Evolutionary conservation across 2,329 filamentous ascomycete species (phyloP).

Genomic region (Epichloe festucae): DNA sequence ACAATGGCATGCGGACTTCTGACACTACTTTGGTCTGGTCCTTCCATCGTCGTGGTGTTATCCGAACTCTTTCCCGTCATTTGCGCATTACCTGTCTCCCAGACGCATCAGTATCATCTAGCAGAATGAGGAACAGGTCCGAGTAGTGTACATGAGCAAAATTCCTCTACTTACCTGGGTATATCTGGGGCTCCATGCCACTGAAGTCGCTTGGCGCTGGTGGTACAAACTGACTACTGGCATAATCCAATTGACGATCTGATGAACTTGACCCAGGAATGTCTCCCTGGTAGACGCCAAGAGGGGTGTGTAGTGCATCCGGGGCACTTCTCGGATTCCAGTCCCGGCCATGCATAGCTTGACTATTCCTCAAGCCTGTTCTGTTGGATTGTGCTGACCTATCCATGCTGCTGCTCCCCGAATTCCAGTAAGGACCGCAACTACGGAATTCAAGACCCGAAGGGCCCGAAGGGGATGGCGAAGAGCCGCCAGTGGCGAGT

Average conservation of each 20-base stretch:
- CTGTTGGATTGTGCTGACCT: neutral
- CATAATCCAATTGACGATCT: conserved; percentile 21
- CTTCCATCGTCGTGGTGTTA: conserved; percentile 27
- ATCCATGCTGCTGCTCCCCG: neutral
- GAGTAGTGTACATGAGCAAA: neutral
- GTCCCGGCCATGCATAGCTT: neutral
- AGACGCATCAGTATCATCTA: neutral
- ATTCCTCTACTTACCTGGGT: conserved; percentile 31
- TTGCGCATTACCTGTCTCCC: neutral
- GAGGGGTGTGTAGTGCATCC: neutral
- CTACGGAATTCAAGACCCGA: conserved; percentile 19
- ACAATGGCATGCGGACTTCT: conserved; percentile 37
- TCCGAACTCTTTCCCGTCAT: conserved; percentile 25
- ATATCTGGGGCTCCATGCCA: conserved; percentile 38
- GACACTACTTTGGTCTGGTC: conserved; percentile 30
- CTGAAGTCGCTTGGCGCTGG: conserved; percentile 23
- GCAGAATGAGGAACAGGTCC: neutral
- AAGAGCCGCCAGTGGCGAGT: conserved; percentile 37
- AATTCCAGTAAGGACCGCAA: conserved; percentile 1
- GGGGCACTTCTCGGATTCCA: conserved; percentile 1
- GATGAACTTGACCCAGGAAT: conserved; percentile 27
- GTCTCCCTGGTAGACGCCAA: neutral
- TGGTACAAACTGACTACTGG: conserved; percentile 19
- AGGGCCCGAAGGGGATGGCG: conserved; percentile 34
- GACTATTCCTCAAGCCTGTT: neutral